Base-by-base conservation (phyloP, 768 basidiomycete species). In the Mycena galericulata region DNA sequence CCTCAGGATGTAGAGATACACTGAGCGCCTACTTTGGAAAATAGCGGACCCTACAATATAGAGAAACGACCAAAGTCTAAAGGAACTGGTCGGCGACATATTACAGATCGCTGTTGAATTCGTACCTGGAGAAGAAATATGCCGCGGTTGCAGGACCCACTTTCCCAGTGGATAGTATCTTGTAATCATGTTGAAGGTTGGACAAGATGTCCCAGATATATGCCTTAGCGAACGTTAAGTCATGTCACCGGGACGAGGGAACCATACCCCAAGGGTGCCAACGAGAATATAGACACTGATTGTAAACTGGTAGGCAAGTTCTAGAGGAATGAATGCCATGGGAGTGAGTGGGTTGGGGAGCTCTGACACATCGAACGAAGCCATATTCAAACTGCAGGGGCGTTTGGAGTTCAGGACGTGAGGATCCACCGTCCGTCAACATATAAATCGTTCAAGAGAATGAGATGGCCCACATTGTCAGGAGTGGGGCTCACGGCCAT, bases 271-370 rank as follows among this genome's bases (percentile, higher is more conserved):
- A 30, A 66, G 38, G 30, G 65, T 51, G 10, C 75, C 77, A 18
- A 73, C 75, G 30, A 74, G 69, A 24, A 80, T 67, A 64, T 80
- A 79, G 11, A 72, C 69, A 5, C 77, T 65, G 0, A 79, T 72
- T 12, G 77, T 73, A 12, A 74, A 40, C 56, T 81, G 74, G 60
- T 70, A 71, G 9, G 77, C 80, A 11, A 70, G 36, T 8, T 67
- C 70, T 0, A 78, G 77, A 22, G 74, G 47, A 10, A 81, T 68
- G 54, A 76, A 79, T 11, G 79, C 80, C 67, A 79, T 58, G 10
- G 79, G 74, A 4, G 80, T 79, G 51, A 74, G 66, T 0, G 79
- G 79, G 55, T 80, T 82, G 68, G n/a, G 56, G 18, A 64, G 29
- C 24, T 43, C 50, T 6, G 62, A 29, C 26, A 40, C 14, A 36